These are phyloP conservation scores for Perilla frutescens DNA, from an alignment of 257 asterid species.

Conservation along the genomic window DNA sequence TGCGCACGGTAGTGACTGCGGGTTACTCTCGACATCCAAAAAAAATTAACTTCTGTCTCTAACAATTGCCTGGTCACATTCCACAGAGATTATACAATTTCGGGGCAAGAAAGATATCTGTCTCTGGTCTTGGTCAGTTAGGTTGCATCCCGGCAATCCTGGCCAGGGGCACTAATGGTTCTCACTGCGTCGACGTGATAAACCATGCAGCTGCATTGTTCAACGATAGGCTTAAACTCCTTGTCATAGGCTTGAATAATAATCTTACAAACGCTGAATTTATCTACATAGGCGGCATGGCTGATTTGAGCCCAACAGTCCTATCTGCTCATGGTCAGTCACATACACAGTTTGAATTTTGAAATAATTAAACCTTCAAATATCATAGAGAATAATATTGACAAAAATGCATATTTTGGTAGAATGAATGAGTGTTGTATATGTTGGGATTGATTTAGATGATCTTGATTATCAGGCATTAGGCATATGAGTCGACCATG, in stretches of 20 bases:
- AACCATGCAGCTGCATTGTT: conserved; percentile 41
- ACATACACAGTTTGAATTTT: too few relatives aligned
- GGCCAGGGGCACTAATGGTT: background rate
- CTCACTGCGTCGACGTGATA: conserved; percentile 22
- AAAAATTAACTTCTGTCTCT: too few relatives aligned
- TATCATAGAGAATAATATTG: too few relatives aligned
- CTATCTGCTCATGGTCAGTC: conserved; percentile 31
- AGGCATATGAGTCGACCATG: conserved; percentile 26
- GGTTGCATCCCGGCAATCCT: conserved; percentile 48
- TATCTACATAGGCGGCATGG: conserved; percentile 23
- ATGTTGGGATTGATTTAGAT: background rate
- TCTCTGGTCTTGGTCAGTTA: conserved; percentile 40
- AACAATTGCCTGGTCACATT: background rate
- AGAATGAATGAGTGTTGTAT: too few relatives aligned
- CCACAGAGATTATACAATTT: conserved; percentile 43
- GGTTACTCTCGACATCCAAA: too few relatives aligned
- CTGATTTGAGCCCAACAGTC: background rate
- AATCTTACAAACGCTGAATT: conserved; percentile 34
- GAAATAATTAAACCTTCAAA: too few relatives aligned
- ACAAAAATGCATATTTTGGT: too few relatives aligned
- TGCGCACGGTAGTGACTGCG: too few relatives aligned
- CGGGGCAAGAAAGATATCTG: conserved; percentile 51
- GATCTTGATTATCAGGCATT: background rate
- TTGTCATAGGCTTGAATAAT: conserved; percentile 37
- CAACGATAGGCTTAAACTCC: conserved; percentile 38